Conservation (phyloP, 169 alveolate species). For the Babesia gibsoni region DNA sequence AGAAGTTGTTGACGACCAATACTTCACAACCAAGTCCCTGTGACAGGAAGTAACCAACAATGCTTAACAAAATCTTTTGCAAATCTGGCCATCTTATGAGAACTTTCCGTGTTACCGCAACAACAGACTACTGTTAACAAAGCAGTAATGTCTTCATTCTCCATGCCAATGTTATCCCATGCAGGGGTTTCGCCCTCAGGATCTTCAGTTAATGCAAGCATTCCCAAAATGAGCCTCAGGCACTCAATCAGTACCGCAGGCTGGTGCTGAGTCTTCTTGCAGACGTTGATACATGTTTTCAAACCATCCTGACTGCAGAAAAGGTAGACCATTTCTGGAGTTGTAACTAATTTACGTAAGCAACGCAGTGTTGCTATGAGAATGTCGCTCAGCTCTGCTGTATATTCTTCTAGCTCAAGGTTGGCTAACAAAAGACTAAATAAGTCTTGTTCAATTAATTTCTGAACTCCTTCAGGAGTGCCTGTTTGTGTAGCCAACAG, state of each 20-base stretch:
- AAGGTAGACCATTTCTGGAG: constrained; percentile 84
- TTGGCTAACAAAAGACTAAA: constrained; percentile 78
- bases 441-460: constrained; percentile 81
- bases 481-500: constrained; percentile 79
- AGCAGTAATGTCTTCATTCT: constrained; percentile 64
- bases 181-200: constrained; percentile 58
- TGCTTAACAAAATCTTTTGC: constrained; percentile 69
- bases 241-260: constrained; percentile 84
- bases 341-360: constrained; percentile 79
- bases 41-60: constrained; percentile 70
- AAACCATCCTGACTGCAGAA: constrained; percentile 87
- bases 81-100: constrained; percentile 66
- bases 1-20: constrained; percentile 70
- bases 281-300: constrained; percentile 72
- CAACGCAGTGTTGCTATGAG: constrained; percentile 83
- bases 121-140: constrained; percentile 60
- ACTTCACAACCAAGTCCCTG: constrained; percentile 73
- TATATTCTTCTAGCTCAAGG: constrained; percentile 76
- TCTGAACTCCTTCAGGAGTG: constrained; percentile 74
- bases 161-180: constrained; percentile 80
- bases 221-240: constrained; percentile 75
- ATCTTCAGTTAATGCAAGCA: constrained; percentile 68
- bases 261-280: constrained; percentile 78
- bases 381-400: constrained; percentile 77
- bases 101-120: constrained; percentile 54